Percentiles rank a stretch among this genome's conserved stretches.
Evolutionary conservation across 1,284 basidiomycete genomes (phyloP).

Genomic region (Rhodotorula sp.): DNA sequence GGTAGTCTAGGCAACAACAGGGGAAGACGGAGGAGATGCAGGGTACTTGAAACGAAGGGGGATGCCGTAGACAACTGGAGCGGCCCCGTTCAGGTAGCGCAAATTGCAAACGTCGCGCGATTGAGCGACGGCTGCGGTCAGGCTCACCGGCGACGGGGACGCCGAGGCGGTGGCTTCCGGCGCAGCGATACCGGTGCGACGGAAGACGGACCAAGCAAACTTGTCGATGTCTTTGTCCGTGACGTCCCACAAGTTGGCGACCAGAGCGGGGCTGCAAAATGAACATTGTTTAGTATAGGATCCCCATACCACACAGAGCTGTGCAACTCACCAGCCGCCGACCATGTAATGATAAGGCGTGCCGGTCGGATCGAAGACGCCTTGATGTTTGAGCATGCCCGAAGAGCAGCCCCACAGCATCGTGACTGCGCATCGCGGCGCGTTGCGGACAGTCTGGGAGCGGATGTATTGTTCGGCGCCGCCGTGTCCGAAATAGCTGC

Average conservation of each 20-base stretch:
- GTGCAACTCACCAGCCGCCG: constrained; percentile 76
- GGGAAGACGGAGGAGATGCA: neutral
- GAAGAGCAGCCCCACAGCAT: constrained; percentile 99
- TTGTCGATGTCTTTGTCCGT: constrained; percentile 97
- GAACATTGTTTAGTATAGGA: neutral
- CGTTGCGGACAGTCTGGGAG: constrained; percentile 74
- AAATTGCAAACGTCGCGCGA: constrained; percentile 80
- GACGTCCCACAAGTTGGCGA: constrained; percentile 97
- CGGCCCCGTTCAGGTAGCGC: constrained; percentile 92
- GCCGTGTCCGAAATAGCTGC: constrained; percentile 93
- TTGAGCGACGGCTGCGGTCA: constrained; percentile 74
- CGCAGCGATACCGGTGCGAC: constrained; percentile 62
- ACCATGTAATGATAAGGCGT: constrained; percentile 93
- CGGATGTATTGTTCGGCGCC: constrained; percentile 92
- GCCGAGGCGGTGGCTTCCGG: neutral
- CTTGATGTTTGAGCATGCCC: constrained; percentile 79
- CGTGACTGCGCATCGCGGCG: constrained; percentile 79
- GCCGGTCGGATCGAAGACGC: constrained; percentile 86
- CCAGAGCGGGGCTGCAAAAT: constrained; percentile 70
- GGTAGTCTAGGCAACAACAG: neutral
- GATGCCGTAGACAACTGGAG: constrained; percentile 90
- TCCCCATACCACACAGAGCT: too few species aligned
- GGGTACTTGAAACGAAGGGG: constrained; percentile 54
- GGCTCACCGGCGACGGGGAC: neutral
- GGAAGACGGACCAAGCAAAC: constrained; percentile 79